Conservation (phyloP, 257 asterid species). For the Ocimum tenuiflorum region DNA sequence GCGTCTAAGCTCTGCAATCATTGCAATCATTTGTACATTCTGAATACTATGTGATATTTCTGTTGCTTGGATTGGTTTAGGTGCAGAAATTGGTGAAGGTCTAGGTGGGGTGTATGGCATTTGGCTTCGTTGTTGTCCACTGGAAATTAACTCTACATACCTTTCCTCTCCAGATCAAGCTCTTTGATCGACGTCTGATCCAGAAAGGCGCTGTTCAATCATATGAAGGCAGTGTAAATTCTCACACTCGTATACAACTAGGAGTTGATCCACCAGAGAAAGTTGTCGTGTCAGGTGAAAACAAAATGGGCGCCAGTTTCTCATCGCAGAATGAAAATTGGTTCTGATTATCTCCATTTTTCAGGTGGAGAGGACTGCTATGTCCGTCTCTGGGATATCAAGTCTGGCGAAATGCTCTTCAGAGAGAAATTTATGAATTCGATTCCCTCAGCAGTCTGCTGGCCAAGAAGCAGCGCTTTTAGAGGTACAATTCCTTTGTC, state of each 20-base stretch:
- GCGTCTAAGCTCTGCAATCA: background rate
- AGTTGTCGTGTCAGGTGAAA: constrained; percentile 64
- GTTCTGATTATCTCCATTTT: background rate
- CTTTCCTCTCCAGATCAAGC: constrained; percentile 53
- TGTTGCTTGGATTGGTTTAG: constrained; percentile 2
- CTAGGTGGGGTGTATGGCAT: background rate
- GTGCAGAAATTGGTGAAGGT: background rate
- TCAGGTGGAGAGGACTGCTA: constrained; percentile 89
- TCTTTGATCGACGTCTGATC: constrained; percentile 70
- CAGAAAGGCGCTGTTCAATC: constrained; percentile 72
- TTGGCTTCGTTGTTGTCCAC: background rate
- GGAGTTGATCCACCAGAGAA: constrained; percentile 86
- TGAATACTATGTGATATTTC: background rate
- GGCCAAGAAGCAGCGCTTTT: constrained; percentile 58
- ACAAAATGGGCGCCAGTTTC: background rate
- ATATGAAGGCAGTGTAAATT: constrained; percentile 67
- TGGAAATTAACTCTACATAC: background rate
- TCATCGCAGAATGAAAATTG: constrained; percentile 10
- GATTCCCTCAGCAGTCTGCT: constrained; percentile 63
- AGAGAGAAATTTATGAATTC: constrained; percentile 49
- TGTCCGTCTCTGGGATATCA: constrained; percentile 75
- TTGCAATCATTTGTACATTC: background rate
- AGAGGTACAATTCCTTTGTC: constrained; percentile 15
- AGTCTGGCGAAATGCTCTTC: constrained; percentile 74
- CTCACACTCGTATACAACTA: constrained; percentile 71